Evolutionary conservation across 148 eudicot species (phyloP), one percentile per base, ranked within the genome.

Genomic region (Heliamphora exappendiculata): DNA sequence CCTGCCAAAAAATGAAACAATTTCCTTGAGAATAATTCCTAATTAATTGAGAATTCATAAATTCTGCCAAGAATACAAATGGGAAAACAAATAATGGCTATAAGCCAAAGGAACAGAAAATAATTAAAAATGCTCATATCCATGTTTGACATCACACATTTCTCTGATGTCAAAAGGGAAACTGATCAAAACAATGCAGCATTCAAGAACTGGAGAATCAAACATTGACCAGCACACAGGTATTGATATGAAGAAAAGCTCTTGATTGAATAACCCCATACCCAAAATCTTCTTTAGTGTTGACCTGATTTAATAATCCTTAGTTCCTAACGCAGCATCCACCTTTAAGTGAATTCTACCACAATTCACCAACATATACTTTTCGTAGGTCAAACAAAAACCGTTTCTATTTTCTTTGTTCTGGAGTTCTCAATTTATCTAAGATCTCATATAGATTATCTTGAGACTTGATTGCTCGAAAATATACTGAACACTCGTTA

Each of bases 1-100:
- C 81, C 97, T 91, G 90, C 81, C 78, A 54, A 60, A 79, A 28
- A 78, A 77, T 82, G 76, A 78, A 75, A 54, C 28, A 69, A 41
- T 37, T 77, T 44, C 49, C 67, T 54, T 70, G 76, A 47, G 14
- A 60, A 12, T 82, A 54, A 34, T 36, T 64, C 24, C 24, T 34
- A 17, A n/a, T n/a, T n/a, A n/a, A n/a, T n/a, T n/a, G 68, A 70
- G 34, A 50, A 45, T 59, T 49, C 6, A 13, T 36, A 31, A 71
- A 58, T 36, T 24, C 54, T 66, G 75, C 24, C 58, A 42, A 24
- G 26, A 26, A 28, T 12, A 34, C 3, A 51, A 59, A 73, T 53
- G 47, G 24, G 17, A 13, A 45, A 49, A 47, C 11, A 36, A 31
- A 31, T 6, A 26, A 45, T 8, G 20, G 44, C 39, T 26, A 13